A percentile compares a stretch with the other conserved stretches of the same genome.
Conservation (phyloP, 2,329 filamentous ascomycete species). For the Fusarium pseudocircinatum region DNA sequence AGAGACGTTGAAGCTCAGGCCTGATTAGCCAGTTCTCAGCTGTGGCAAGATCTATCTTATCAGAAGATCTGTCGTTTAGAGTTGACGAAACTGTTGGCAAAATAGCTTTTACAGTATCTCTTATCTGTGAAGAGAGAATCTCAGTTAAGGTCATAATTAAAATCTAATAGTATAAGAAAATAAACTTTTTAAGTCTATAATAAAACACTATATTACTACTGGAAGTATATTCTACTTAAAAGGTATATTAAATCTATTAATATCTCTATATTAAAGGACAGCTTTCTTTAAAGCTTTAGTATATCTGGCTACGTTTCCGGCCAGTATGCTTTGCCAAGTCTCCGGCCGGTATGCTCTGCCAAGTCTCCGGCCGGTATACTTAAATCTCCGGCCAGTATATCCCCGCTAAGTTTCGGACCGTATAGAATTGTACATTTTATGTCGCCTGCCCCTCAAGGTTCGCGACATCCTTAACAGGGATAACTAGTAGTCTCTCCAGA, state of each 20-base stretch:
- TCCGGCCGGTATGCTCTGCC: no score
- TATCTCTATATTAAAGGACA: no score
- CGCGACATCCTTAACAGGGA: background rate
- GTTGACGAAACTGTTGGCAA: background rate
- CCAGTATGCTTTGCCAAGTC: no score
- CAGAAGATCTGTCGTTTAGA: background rate
- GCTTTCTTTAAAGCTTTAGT: background rate
- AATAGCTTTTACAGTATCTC: background rate
- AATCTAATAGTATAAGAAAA: no score
- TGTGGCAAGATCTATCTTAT: background rate
- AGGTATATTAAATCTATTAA: no score
- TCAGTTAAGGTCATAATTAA: background rate
- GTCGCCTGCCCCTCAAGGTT: background rate
- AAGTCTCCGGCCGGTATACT: no score
- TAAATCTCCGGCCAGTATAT: background rate
- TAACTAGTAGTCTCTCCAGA: background rate
- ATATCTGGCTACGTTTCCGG: background rate
- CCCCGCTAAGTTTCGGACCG: background rate
- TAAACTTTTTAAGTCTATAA: no score
- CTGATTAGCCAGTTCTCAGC: background rate
- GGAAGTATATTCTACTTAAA: no score
- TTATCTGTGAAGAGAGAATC: background rate
- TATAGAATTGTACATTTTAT: background rate
- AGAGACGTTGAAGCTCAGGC: background rate
- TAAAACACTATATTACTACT: no score